These are phyloP conservation scores for Pleurotus ostreatus DNA, from an alignment of 768 basidiomycete genomes.

Conservation along the genomic window DNA sequence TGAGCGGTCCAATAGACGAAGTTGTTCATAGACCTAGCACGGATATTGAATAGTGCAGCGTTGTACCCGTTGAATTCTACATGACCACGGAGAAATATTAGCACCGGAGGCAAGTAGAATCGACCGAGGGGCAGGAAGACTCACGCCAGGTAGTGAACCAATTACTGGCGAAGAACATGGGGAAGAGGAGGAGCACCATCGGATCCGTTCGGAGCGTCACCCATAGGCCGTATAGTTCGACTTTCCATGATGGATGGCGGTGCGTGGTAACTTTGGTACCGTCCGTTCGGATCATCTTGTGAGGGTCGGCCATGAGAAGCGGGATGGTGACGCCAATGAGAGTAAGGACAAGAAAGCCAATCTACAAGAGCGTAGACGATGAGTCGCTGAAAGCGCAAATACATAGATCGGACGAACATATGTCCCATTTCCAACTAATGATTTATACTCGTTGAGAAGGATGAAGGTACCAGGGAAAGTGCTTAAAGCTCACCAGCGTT, in stretches of 20 bases:
- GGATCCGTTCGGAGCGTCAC: slow-evolving; percentile 68
- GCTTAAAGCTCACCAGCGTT: slow-evolving; percentile 14
- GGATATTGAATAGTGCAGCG: slow-evolving; percentile 75
- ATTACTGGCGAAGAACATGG: slow-evolving; percentile 82
- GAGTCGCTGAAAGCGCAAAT: not conserved
- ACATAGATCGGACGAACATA: slow-evolving; percentile 47
- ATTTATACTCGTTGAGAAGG: not conserved
- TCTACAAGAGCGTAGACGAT: slow-evolving; percentile 37
- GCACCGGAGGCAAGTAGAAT: not conserved
- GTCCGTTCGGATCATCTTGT: slow-evolving; percentile 69
- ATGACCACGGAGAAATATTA: not conserved
- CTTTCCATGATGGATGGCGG: slow-evolving; percentile 74
- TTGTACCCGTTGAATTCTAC: slow-evolving; percentile 80
- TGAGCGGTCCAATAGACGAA: slow-evolving; percentile 79
- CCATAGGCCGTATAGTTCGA: slow-evolving; percentile 68
- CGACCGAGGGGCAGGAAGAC: slow-evolving; percentile 17
- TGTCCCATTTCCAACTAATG: slow-evolving; percentile 63
- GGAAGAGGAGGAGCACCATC: slow-evolving; percentile 70
- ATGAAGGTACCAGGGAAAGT: not conserved
- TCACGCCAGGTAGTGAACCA: slow-evolving; percentile 86
- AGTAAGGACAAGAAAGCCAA: slow-evolving; percentile 72
- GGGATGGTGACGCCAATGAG: slow-evolving; percentile 66
- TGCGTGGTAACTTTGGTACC: slow-evolving; percentile 62
- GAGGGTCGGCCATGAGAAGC: slow-evolving; percentile 66
- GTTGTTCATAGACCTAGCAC: slow-evolving; percentile 72